Conservation (phyloP, 768 basidiomycete species). For the Pleurotus cornucopiae region DNA sequence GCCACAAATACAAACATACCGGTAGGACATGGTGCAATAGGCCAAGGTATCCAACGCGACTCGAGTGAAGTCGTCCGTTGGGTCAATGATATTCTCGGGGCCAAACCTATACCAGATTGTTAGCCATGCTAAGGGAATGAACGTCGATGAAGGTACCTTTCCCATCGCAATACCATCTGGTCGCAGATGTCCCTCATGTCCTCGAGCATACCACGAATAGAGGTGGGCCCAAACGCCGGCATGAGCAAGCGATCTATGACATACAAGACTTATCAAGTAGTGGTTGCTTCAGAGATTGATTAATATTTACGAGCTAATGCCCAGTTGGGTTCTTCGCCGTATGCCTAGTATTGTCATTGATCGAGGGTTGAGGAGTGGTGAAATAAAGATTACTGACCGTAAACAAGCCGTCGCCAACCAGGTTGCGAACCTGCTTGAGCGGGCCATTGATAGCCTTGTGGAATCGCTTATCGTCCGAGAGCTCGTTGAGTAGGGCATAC, state of each 20-base stretch:
- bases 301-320: slow-evolving; percentile 34
- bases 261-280: background rate
- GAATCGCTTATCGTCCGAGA: slow-evolving; percentile 39
- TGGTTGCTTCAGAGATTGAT: background rate
- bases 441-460: slow-evolving; percentile 31
- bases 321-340: slow-evolving; percentile 42
- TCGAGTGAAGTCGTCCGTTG: slow-evolving; percentile 43
- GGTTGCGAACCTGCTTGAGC: slow-evolving; percentile 28
- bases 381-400: slow-evolving; percentile 21
- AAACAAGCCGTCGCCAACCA: slow-evolving; percentile 38
- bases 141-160: slow-evolving; percentile 21
- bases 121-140: background rate
- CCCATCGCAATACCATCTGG: slow-evolving; percentile 40
- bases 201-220: slow-evolving; percentile 41
- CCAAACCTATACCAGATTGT: slow-evolving; percentile 30
- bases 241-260: slow-evolving; percentile 25
- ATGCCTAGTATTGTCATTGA: slow-evolving; percentile 20
- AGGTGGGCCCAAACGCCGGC: slow-evolving; percentile 33
- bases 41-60: slow-evolving; percentile 45
- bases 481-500: slow-evolving; percentile 34
- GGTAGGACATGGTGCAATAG: slow-evolving; percentile 38
- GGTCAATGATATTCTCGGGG: slow-evolving; percentile 33
- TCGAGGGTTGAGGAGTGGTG: background rate
- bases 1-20: slow-evolving; percentile 15
- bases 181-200: slow-evolving; percentile 42